These are phyloP conservation scores for Curvularia spicifera DNA, from an alignment of 2,329 filamentous ascomycete species.

Conservation along the genomic window DNA sequence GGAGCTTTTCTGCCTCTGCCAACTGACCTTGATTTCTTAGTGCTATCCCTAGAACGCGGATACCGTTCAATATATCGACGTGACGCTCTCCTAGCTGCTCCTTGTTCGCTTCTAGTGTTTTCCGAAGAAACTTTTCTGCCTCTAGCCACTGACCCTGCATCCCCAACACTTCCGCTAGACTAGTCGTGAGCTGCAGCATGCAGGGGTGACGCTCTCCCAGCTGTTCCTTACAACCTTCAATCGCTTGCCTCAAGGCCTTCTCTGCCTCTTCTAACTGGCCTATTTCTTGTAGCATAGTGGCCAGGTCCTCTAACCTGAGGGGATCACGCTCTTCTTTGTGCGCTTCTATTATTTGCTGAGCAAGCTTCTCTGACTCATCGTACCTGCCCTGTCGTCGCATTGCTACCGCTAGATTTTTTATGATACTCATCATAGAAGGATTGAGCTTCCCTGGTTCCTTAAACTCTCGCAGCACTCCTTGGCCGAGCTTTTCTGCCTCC, in stretches of 20 bases:
- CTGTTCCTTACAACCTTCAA: background rate
- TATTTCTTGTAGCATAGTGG: background rate
- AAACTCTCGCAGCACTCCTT: background rate
- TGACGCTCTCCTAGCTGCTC: background rate
- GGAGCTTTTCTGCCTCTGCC: background rate
- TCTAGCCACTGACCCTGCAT: no score
- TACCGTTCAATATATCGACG: background rate
- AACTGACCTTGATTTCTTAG: background rate
- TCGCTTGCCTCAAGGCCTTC: background rate
- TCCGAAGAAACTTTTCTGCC: no score
- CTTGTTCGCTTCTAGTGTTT: background rate
- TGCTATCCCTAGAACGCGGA: background rate
- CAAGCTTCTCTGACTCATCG: background rate
- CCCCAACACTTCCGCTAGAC: no score
- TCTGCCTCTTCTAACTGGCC: background rate
- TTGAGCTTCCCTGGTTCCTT: background rate
- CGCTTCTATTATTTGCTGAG: background rate
- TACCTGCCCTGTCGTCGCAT: background rate
- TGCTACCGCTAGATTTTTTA: background rate
- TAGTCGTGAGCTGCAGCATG: no score
- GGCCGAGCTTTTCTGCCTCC: background rate
- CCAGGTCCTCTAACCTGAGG: background rate
- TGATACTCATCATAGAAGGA: background rate
- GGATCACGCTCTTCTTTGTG: background rate
- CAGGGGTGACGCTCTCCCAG: background rate